Base-by-base conservation (phyloP, 23 red algal species). In the Gracilaria gracilis region DNA sequence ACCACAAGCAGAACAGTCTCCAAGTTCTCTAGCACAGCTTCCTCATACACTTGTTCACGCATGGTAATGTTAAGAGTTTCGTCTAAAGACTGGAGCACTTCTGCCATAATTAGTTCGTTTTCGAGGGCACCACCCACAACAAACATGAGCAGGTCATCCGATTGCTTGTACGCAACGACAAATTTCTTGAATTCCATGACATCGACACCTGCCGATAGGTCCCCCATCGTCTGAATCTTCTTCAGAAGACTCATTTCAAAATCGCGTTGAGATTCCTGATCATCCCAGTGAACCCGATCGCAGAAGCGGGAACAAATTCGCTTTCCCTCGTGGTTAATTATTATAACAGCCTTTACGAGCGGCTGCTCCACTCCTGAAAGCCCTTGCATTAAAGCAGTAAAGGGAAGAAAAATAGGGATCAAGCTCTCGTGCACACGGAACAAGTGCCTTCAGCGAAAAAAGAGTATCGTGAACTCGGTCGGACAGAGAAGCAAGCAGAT, bases 81-180 rank as follows among this genome's bases (percentile, higher is more conserved):
- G 37, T 86, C 75, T 31, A 93, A 67, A 11, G 90, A 78, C 36
- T 77, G 79, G 35, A 97, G 76, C 5, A 97, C 95, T 84, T 97
- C 95, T 24, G 85, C 82, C 67, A 97, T 84, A 42, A 97, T 93
- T 20, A 97, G 51, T 83, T 97, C 95, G 58, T 97, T 97, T 75
- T 97, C 95, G 2, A 66, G 47, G 24, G 40, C 25, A 32, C 61
- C 71, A 16, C 90, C 91, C 4, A 85, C 88, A 57, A 97, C 84
- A 86, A 97, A 97, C 72, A 97, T 85, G 46, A 93, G 79, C 5
- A 97, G 65, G 80, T 97, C 95, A 49, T 97, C 95, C 5, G 83
- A 40, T 55, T 93, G 90, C 51, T 83, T 93, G 79, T 91, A 97
- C 23, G 88, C 95, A 67, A 93, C 79, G 19, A 97, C 87, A 67